These are phyloP conservation scores for Microcyclosporella mali DNA, from an alignment of 2,329 filamentous ascomycete genomes.

Conservation along the genomic window DNA sequence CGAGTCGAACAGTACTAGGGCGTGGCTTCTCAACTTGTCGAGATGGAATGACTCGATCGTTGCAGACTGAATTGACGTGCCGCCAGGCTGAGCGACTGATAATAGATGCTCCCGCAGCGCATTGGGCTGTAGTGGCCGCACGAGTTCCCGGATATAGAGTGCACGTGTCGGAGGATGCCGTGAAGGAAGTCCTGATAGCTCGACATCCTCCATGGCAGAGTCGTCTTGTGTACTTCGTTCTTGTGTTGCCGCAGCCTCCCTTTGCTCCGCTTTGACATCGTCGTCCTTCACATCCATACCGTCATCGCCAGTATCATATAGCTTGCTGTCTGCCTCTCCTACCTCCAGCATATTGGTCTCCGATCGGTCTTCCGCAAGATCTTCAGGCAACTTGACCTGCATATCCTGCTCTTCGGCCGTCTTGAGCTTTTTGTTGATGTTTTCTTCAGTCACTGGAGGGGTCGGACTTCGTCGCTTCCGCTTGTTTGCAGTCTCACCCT, in stretches of 20 bases:
- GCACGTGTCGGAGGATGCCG: constrained; percentile 52
- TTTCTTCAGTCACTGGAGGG: constrained; percentile 22
- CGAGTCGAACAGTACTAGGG: constrained; percentile 67
- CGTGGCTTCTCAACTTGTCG: constrained; percentile 81
- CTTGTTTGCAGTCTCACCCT: constrained; percentile 17
- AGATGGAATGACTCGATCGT: constrained; percentile 65
- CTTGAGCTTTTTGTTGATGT: constrained; percentile 41
- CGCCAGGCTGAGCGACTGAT: constrained; percentile 58
- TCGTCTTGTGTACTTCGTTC: constrained; percentile 1
- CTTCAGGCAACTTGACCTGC: constrained; percentile 20
- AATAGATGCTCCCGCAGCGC: constrained; percentile 64
- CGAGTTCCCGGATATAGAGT: constrained; percentile 84
- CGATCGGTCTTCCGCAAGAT: constrained; percentile 21
- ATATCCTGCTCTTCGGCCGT: constrained; percentile 29
- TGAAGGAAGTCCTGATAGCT: constrained; percentile 26
- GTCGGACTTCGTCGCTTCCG: constrained; percentile 29
- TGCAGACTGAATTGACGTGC: constrained; percentile 31
- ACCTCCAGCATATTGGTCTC: constrained; percentile 10
- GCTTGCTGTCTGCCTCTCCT: constrained; percentile 13
- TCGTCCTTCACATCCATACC: constrained; percentile 21
- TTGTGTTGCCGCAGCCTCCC: neutral
- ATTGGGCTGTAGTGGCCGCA: constrained; percentile 71
- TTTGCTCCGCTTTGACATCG: constrained; percentile 1
- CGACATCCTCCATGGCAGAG: constrained; percentile 1
- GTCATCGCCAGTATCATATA: constrained; percentile 27